phyloP scores from a whole-genome alignment of 345 rosid genomes.

The Garcia nutans region DNA sequence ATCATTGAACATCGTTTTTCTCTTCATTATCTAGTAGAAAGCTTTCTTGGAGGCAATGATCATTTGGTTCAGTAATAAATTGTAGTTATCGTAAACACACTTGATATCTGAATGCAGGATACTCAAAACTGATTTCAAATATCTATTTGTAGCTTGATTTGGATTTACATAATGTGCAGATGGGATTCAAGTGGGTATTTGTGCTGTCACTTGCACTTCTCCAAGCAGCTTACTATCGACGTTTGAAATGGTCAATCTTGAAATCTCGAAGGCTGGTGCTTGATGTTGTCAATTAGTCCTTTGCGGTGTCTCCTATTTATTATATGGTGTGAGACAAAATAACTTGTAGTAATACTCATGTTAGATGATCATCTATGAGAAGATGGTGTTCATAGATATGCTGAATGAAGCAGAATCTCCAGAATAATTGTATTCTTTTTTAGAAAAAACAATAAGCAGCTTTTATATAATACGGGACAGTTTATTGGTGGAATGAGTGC shows the following conservation, averaged over 20 bases:
- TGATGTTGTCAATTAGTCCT: conserved; percentile 80
- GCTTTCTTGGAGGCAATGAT: background rate
- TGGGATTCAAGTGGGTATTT: conserved; percentile 99
- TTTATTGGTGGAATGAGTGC: background rate
- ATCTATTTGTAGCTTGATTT: background rate
- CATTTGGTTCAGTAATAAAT: background rate
- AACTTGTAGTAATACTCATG: background rate
- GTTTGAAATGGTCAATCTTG: conserved; percentile 86
- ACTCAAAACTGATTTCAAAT: background rate
- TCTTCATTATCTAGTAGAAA: background rate
- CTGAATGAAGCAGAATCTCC: background rate
- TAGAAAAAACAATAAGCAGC: background rate
- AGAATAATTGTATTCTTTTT: background rate
- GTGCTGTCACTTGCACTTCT: conserved; percentile 85
- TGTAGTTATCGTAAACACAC: too few relatives aligned
- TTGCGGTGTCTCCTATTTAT: conserved; percentile 2
- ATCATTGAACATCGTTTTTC: background rate
- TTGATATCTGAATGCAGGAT: too few relatives aligned
- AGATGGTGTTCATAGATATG: background rate
- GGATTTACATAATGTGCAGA: conserved; percentile 43
- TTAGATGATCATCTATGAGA: background rate
- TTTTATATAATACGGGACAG: too few relatives aligned
- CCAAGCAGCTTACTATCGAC: conserved; percentile 89
- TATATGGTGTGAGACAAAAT: background rate
- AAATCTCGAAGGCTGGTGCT: conserved; percentile 87